A percentile compares a stretch with the other conserved stretches of the same genome.
phyloP scores from a whole-genome alignment of 257 asterid species.

The Perilla frutescens region DNA sequence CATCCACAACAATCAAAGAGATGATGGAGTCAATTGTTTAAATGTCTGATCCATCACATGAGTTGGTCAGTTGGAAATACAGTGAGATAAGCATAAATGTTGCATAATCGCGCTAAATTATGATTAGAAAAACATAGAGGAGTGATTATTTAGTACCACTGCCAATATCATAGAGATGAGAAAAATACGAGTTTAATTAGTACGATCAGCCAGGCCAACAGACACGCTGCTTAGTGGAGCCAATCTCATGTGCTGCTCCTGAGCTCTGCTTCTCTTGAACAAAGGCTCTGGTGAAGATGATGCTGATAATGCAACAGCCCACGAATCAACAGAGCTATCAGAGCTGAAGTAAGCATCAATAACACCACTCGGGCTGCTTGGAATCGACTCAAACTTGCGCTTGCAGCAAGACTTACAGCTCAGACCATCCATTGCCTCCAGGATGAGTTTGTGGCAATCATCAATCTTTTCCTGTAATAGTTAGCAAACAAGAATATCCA shows the following conservation, averaged over 20 bases:
- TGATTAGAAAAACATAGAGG: conserved; percentile 42
- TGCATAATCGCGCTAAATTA: conserved; percentile 48
- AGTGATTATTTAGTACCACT: conserved; percentile 53
- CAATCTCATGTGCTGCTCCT: conserved; percentile 49
- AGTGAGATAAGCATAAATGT: conserved; percentile 44
- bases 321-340: conserved; percentile 57
- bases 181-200: conserved; percentile 41
- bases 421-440: conserved; percentile 36
- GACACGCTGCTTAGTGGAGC: conserved; percentile 45
- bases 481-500: conserved; percentile 25
- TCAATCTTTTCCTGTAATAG: conserved; percentile 47
- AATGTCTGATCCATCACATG: conserved; percentile 48
- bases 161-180: conserved; percentile 48
- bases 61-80: conserved; percentile 43
- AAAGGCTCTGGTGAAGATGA: conserved; percentile 51
- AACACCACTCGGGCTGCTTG: conserved; percentile 66
- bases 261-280: conserved; percentile 52
- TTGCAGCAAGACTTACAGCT: conserved; percentile 37
- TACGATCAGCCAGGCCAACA: conserved; percentile 43
- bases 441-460: conserved; percentile 47
- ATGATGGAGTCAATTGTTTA: conserved; percentile 44
- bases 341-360: conserved; percentile 64
- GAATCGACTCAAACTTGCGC: conserved; percentile 48
- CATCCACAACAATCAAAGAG: conserved; percentile 53
- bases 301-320: conserved; percentile 46